Evolutionary conservation across 371 early-diverging fungal genomes (phyloP), one percentile per base, ranked within the genome.

Genomic region (Capniomyces stellatus): DNA sequence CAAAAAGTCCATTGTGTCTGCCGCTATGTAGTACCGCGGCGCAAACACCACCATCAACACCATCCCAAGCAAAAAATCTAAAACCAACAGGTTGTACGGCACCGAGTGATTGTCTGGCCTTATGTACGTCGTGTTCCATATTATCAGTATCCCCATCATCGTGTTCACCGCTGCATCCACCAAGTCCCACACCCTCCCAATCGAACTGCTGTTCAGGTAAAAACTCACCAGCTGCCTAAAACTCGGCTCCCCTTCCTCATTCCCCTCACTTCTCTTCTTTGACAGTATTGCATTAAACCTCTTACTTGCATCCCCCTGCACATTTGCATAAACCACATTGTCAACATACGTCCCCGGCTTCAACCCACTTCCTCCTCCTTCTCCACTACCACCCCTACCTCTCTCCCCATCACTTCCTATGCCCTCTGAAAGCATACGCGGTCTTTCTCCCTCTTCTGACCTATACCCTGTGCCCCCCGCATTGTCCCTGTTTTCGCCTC

Each of bases 111-210:
- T 58, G 1, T 41, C 55, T 24, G 57, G 52, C 28, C 53, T 51
- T 2, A 67, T 51, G 30, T 65, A 63, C 51, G 63, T 65, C 19
- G 73, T 75, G 48, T 59, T 67, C 59, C 56, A 68, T 41, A 81
- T 67, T 54, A 79, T 76, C 48, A 74, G 55, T 1, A 40, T 52
- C 15, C 63, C 71, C 13, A 80, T 68, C 0, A 60, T 56, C 1
- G 71, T 46, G 47, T 73, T 76, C 27, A 81, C 28, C 21, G 66
- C 28, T 1, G 74, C 69, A 49, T 81, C 81, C 12, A 73, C 42
- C 46, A 76, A 64, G 57, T 81, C 82, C 79, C 82, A 80, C 30
- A 62, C 52, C 21, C 79, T 62, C 21, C 80, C 78, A 1, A 61
- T 60, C n/a, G 63, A 57, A 49, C 67, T 64, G 29, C 73, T 56